A percentile compares a stretch with the other conserved stretches of the same genome.
Evolutionary conservation across 108 stramenopile genomes (phyloP).

Genomic region (Cyclotella choctawhatcheeana): DNA sequence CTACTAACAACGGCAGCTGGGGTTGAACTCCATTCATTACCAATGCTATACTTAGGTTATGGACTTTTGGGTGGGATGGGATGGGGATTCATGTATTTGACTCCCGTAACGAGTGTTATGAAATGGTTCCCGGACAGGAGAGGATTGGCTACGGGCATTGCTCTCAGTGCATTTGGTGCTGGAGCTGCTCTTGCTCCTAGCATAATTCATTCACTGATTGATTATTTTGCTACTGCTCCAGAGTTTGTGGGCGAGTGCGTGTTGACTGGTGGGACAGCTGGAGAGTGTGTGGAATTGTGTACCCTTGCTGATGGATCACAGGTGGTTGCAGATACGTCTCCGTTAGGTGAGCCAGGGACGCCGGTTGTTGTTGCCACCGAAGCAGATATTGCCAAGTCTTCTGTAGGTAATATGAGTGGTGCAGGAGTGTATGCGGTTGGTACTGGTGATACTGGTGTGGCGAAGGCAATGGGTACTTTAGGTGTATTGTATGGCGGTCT

Average conservation of each 20-base stretch:
- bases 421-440: slow-evolving; percentile 65
- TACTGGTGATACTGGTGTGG: slow-evolving; percentile 67
- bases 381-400: slow-evolving; percentile 46
- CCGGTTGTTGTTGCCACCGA: slow-evolving; percentile 67
- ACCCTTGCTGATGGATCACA: slow-evolving; percentile 61
- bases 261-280: slow-evolving; percentile 11
- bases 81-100: slow-evolving; percentile 81
- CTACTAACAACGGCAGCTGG: slow-evolving; percentile 67
- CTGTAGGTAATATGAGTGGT: slow-evolving; percentile 10
- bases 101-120: slow-evolving; percentile 80
- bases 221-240: slow-evolving; percentile 65
- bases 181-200: slow-evolving; percentile 87
- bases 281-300: slow-evolving; percentile 44
- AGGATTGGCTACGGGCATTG: slow-evolving; percentile 80
- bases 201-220: slow-evolving; percentile 63
- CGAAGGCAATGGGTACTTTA: slow-evolving; percentile 58
- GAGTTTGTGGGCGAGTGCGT: slow-evolving; percentile 53
- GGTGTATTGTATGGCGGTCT: slow-evolving; percentile 56
- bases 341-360: slow-evolving; percentile 49
- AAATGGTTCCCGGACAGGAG: slow-evolving; percentile 88
- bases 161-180: slow-evolving; percentile 84
- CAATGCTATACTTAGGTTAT: slow-evolving; percentile 80
- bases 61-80: slow-evolving; percentile 79
- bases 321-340: slow-evolving; percentile 45
- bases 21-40: slow-evolving; percentile 66